phyloP scores from a whole-genome alignment of 2,329 filamentous ascomycete genomes.

The Fusarium sp. region DNA sequence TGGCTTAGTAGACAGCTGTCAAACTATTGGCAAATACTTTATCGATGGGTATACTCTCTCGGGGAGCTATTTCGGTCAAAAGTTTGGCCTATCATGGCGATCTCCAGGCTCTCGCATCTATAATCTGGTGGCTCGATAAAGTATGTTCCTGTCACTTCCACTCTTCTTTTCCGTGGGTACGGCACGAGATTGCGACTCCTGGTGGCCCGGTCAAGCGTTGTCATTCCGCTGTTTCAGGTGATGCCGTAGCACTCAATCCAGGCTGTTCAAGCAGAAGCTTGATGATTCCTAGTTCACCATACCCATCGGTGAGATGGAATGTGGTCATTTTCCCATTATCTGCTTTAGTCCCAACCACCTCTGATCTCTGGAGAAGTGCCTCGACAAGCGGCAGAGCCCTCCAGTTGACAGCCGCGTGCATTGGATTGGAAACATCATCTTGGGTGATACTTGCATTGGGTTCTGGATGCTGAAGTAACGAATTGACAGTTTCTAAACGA shows the following conservation, averaged over 20 bases:
- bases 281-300: not conserved
- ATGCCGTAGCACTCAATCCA: not conserved
- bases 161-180: not conserved
- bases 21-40: not conserved
- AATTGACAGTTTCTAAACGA: not conserved
- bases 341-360: not conserved
- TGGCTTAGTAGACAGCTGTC: constrained; percentile 7
- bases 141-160: no score
- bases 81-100: not conserved
- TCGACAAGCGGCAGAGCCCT: constrained; percentile 1
- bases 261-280: constrained; percentile 9
- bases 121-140: constrained; percentile 4
- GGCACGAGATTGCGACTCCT: not conserved
- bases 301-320: not conserved
- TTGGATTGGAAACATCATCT: not conserved
- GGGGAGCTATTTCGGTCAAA: constrained; percentile 5
- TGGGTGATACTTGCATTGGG: not conserved
- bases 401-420: not conserved
- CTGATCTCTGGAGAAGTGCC: constrained; percentile 6
- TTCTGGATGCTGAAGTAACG: not conserved
- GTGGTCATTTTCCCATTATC: not conserved
- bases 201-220: constrained; percentile 13
- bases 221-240: not conserved
- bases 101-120: not conserved
- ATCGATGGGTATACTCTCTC: constrained; percentile 7